Evolutionary conservation across 148 eudicot genomes (phyloP).

Genomic region (Cornus controversa): DNA sequence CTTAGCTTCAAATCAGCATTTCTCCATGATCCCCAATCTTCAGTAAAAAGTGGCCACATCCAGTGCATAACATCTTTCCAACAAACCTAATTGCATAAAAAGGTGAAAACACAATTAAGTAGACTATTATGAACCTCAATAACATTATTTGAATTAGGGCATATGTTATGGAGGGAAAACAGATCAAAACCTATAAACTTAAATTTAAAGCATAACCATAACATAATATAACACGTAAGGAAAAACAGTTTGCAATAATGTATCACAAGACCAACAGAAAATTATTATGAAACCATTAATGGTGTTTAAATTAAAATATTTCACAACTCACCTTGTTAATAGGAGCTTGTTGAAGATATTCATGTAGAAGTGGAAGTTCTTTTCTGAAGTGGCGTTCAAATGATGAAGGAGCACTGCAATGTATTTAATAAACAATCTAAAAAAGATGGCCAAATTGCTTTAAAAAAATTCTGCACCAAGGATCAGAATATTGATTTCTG

Average conservation of each 20-base stretch:
- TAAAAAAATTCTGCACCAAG: background rate
- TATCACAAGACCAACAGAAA: background rate
- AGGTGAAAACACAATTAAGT: background rate
- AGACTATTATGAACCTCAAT: background rate
- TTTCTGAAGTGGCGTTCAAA: slow-evolving; percentile 69
- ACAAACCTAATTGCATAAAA: slow-evolving; percentile 39
- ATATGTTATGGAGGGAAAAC: background rate
- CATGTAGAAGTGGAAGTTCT: slow-evolving; percentile 68
- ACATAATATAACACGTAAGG: slow-evolving; percentile 4
- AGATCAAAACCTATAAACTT: background rate
- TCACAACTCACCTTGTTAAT: slow-evolving; percentile 41
- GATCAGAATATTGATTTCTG: background rate
- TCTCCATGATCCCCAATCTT: slow-evolving; percentile 98
- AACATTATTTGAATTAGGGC: slow-evolving; percentile 4
- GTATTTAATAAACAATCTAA: slow-evolving; percentile 2
- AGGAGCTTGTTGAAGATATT: slow-evolving; percentile 75
- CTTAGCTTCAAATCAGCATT: slow-evolving; percentile 70
- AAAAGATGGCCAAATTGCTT: background rate
- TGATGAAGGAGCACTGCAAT: slow-evolving; percentile 72
- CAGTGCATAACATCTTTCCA: slow-evolving; percentile 92
- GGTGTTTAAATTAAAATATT: background rate
- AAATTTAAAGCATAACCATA: background rate
- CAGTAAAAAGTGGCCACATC: slow-evolving; percentile 97
- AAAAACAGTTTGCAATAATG: background rate
- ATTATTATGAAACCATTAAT: background rate